These are phyloP conservation scores for Fusarium caatingaense DNA, from an alignment of 2,329 filamentous ascomycete genomes.

Conservation along the genomic window DNA sequence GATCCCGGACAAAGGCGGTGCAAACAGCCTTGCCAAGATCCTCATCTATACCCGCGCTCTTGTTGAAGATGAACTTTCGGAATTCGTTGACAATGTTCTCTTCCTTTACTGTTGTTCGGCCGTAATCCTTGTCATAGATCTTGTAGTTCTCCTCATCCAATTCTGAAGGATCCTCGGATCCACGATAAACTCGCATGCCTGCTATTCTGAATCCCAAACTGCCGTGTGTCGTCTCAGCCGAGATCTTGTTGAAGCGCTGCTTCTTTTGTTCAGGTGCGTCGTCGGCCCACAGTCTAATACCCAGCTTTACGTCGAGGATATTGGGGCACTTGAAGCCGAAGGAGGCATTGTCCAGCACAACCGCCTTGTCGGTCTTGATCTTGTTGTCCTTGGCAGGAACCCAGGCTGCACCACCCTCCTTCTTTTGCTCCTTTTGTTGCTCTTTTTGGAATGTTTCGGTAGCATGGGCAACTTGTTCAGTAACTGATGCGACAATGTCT, in stretches of 20 bases:
- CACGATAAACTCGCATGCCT: conserved; percentile 73
- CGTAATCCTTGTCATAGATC: conserved; percentile 73
- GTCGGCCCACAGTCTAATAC: conserved; percentile 86
- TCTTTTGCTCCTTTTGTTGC: background rate
- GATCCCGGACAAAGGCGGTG: conserved; percentile 63
- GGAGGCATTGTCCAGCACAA: conserved; percentile 87
- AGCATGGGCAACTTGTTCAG: conserved; percentile 48
- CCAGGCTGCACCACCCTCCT: conserved; percentile 53
- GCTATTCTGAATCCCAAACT: conserved; percentile 72
- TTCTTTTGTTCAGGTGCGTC: conserved; percentile 70
- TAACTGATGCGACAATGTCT: conserved; percentile 50
- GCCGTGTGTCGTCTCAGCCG: conserved; percentile 68
- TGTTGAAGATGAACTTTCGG: conserved; percentile 68
- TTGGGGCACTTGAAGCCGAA: conserved; percentile 86
- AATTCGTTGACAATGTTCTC: conserved; percentile 67
- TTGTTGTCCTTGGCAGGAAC: conserved; percentile 63
- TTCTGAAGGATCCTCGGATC: conserved; percentile 62
- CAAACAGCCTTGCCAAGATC: conserved; percentile 68
- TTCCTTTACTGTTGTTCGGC: conserved; percentile 63
- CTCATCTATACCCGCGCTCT: conserved; percentile 67
- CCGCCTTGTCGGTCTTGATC: conserved; percentile 81
- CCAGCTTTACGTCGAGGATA: conserved; percentile 93
- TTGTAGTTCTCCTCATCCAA: conserved; percentile 67
- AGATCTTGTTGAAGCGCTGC: conserved; percentile 69
- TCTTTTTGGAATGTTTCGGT: conserved; percentile 4